Percentiles rank a stretch among this genome's conserved stretches.
phyloP scores from a whole-genome alignment of 2,329 filamentous ascomycete species.

The Lizonia empirigonia region DNA sequence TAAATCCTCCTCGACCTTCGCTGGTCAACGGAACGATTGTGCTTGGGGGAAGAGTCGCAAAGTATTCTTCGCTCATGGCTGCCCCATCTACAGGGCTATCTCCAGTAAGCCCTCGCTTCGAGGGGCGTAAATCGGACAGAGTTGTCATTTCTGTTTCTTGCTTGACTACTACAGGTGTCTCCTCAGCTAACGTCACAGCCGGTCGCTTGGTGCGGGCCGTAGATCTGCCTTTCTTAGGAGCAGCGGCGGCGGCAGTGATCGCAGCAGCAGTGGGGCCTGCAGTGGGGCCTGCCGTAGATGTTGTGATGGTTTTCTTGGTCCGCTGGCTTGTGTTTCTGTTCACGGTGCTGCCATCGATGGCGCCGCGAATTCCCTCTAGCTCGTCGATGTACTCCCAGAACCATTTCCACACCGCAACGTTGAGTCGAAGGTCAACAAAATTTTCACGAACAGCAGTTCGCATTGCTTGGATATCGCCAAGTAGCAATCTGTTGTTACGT shows the following conservation, averaged over 20 bases:
- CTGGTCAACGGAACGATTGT: too few relatives aligned
- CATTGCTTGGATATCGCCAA: conserved; percentile 39
- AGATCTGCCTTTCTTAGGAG: conserved; percentile 7
- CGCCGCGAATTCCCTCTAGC: conserved; percentile 33
- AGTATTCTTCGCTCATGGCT: neutral
- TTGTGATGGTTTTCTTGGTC: neutral
- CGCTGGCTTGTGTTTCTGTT: conserved; percentile 6
- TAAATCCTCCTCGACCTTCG: neutral
- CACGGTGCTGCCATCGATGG: conserved; percentile 30
- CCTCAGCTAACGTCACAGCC: neutral
- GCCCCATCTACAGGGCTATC: neutral
- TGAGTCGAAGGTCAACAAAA: conserved; percentile 39
- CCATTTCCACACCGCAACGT: conserved; percentile 33
- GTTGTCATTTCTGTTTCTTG: neutral
- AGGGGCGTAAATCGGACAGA: neutral
- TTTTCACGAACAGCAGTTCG: conserved; percentile 34
- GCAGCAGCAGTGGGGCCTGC: conserved; percentile 10
- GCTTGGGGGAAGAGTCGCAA: neutral
- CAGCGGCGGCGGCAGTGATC: conserved; percentile 9
- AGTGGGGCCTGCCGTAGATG: neutral
- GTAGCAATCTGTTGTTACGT: conserved; percentile 33
- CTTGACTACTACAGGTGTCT: neutral
- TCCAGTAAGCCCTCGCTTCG: conserved; percentile 28
- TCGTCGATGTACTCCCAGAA: conserved; percentile 42
- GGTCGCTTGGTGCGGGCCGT: conserved; percentile 8